A percentile compares a stretch with the other conserved stretches of the same genome.
phyloP scores from a whole-genome alignment of 306 rosid genomes.

The Rubus idaeus region DNA sequence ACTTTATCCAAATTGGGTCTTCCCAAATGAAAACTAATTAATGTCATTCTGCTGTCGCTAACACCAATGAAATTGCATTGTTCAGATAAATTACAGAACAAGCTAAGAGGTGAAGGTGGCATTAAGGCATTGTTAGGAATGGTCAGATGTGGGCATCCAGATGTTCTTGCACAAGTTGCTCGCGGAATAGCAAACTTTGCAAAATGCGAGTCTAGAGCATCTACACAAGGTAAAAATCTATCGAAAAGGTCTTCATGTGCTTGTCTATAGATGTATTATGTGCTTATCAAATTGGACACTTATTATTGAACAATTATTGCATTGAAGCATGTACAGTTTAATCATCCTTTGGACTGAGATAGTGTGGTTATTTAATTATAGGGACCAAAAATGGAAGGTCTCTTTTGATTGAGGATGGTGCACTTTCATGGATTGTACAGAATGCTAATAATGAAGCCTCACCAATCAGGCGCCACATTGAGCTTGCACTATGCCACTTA shows the following conservation, averaged over 20 bases:
- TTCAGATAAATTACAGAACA: constrained; percentile 78
- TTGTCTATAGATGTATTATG: neutral
- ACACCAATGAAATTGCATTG: constrained; percentile 25
- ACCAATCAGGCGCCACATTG: constrained; percentile 84
- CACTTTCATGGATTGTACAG: constrained; percentile 95
- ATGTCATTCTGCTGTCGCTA: constrained; percentile 16
- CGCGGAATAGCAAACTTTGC: constrained; percentile 98
- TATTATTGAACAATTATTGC: neutral
- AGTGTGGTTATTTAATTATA: constrained; percentile 11
- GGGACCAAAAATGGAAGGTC: constrained; percentile 85
- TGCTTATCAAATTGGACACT: neutral
- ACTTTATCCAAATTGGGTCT: neutral
- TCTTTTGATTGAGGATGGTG: constrained; percentile 90
- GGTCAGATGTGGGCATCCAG: constrained; percentile 95
- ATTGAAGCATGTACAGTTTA: neutral
- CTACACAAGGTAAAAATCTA: constrained; percentile 69
- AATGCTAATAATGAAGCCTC: constrained; percentile 92
- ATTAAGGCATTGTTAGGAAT: constrained; percentile 89
- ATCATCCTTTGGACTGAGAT: neutral
- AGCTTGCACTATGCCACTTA: constrained; percentile 95
- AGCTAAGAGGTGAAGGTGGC: constrained; percentile 84
- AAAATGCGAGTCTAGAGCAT: constrained; percentile 91
- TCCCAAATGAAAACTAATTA: neutral
- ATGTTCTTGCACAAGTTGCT: constrained; percentile 98
- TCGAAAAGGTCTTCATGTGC: neutral